phyloP scores from a whole-genome alignment of 805 yeast species.

The Ogataea henricii region DNA sequence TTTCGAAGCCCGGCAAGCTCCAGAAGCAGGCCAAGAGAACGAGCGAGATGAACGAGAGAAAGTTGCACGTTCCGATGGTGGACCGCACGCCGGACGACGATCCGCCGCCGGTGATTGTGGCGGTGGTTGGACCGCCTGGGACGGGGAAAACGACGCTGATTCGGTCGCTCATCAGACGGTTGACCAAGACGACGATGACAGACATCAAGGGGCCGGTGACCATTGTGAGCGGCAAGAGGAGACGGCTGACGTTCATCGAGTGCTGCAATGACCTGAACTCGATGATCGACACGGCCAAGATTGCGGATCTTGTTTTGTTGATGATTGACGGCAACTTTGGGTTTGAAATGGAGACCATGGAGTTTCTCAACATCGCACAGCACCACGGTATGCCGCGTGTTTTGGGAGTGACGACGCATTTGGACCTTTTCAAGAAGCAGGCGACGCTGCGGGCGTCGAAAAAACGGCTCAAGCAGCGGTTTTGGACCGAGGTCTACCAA shows the following conservation, averaged over 20 bases:
- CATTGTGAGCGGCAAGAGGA: slow-evolving; percentile 90
- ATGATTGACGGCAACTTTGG: slow-evolving; percentile 97
- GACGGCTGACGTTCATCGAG: slow-evolving; percentile 90
- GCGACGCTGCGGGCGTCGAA: slow-evolving; percentile 88
- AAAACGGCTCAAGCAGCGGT: slow-evolving; percentile 86
- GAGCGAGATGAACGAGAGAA: slow-evolving; percentile 79
- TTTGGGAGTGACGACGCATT: slow-evolving; percentile 91
- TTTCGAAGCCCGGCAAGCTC: slow-evolving; percentile 81
- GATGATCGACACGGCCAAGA: slow-evolving; percentile 94
- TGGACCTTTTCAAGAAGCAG: slow-evolving; percentile 89
- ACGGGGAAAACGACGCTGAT: slow-evolving; percentile 95
- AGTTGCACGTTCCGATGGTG: slow-evolving; percentile 95
- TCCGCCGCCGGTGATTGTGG: slow-evolving; percentile 95
- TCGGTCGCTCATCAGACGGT: slow-evolving; percentile 81
- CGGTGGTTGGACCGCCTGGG: slow-evolving; percentile 98
- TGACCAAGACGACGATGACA: slow-evolving; percentile 80
- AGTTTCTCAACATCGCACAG: slow-evolving; percentile 90
- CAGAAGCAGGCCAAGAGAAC: slow-evolving; percentile 82
- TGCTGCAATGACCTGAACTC: slow-evolving; percentile 90
- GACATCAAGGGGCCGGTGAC: slow-evolving; percentile 97
- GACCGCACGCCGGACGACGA: slow-evolving; percentile 96
- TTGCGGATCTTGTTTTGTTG: slow-evolving; percentile 87
- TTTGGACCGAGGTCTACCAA: slow-evolving; percentile 98
- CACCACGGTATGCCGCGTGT: slow-evolving; percentile 99
- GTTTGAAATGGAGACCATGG: slow-evolving; percentile 99